phyloP scores from a whole-genome alignment of 768 basidiomycete genomes.

The Kwoniella shandongensis region DNA sequence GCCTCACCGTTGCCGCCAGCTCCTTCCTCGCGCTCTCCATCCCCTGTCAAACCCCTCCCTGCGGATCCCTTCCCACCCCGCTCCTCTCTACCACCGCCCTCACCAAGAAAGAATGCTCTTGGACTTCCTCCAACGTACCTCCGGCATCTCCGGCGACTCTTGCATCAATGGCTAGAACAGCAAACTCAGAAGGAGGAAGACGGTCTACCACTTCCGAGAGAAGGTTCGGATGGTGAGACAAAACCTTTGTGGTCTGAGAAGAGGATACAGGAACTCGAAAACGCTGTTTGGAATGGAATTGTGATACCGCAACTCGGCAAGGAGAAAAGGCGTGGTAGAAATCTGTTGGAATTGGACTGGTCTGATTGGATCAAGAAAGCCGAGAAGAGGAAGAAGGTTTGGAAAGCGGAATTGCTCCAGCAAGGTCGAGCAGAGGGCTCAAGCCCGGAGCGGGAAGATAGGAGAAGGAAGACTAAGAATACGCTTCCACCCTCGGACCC shows the following conservation, averaged over 20 bases:
- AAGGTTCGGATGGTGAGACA: slow-evolving; percentile 1
- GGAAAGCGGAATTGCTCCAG: slow-evolving; percentile 21
- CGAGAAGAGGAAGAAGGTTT: slow-evolving; percentile 11
- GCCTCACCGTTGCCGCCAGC: not conserved
- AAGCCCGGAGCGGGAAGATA: not conserved
- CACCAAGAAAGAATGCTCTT: slow-evolving; percentile 33
- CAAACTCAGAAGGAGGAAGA: slow-evolving; percentile 17
- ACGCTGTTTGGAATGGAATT: slow-evolving; percentile 30
- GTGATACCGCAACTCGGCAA: slow-evolving; percentile 6
- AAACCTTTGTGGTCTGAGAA: slow-evolving; percentile 29
- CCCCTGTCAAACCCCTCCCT: not conserved
- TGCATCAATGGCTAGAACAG: slow-evolving; percentile 43
- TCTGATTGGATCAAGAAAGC: slow-evolving; percentile 17
- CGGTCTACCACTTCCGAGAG: slow-evolving; percentile 28
- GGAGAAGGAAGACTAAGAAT: too few species aligned
- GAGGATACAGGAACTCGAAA: slow-evolving; percentile 24
- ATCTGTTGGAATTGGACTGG: slow-evolving; percentile 37
- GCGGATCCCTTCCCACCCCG: slow-evolving; percentile 10
- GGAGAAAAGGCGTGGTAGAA: slow-evolving; percentile 1
- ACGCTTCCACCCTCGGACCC: too few species aligned
- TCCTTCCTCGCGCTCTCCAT: not conserved
- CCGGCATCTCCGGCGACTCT: slow-evolving; percentile 28
- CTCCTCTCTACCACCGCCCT: slow-evolving; percentile 29
- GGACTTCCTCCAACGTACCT: slow-evolving; percentile 42
- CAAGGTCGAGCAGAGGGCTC: not conserved